Base-by-base conservation (phyloP, 139 green algal genomes). In the Chlamydomonas sphaeroides region DNA sequence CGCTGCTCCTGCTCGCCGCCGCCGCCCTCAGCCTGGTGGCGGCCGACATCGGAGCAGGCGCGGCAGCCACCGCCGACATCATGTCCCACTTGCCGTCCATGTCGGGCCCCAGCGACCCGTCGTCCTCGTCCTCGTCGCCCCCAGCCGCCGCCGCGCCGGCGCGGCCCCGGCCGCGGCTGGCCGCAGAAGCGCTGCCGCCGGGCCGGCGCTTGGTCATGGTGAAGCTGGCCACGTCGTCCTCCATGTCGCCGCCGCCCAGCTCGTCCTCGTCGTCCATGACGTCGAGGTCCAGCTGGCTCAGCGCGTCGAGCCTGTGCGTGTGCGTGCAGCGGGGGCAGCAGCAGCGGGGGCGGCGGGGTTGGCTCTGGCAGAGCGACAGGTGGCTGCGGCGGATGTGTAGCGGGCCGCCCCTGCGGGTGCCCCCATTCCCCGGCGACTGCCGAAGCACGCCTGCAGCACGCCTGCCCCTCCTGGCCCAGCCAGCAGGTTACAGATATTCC, bases 271-370 rank as follows among this genome's bases (percentile, higher is more conserved):
- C 69, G 20, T 65, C 33, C 28, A 23, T 33, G 5, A 36, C 3
- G 5, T 65, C 71, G 33, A 79, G 35, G 11, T 79, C 51, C 71
- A 79, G 67, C 49, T 79, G 71, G 3, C 71, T 49, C 33, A 79
- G 71, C 35, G 67, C 51, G 51, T 79, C 71, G 25, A 79, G 14
- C 49, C 71, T 79, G 71, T 32, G 41, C 41, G 11, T 6, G 25
- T 56, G 25, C 20, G 25, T 57, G 7, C 36, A 74, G 11, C 18
- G 23, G 39, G 5, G 45, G 14, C 45, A 53, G 14, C 11, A 14
- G 45, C 45, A 53, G 45, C 14, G 45, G 45, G 45, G 11, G 14
- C 11, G 11, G 45, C 45, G 45, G 45, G 14, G 45, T 53, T n/a
- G n/a, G n/a, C n/a, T n/a, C n/a, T n/a, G n/a, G n/a, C n/a, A 51